Conservation (phyloP, 495 filamentous ascomycete species). For the Thozetella sp. region DNA sequence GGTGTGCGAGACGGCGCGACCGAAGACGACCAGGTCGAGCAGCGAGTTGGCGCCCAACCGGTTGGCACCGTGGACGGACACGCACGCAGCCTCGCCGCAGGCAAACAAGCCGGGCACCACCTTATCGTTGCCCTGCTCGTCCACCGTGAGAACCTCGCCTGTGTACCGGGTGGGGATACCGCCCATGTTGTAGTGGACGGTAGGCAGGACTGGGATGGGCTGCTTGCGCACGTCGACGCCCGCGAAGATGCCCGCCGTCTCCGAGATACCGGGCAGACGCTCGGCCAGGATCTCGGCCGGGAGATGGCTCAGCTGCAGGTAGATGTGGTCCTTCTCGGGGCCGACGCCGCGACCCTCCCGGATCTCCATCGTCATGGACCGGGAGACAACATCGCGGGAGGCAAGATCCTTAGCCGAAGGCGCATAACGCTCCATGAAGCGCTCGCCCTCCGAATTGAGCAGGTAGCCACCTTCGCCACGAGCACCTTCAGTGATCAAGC, state of each 20-base stretch:
- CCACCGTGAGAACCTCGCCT: slow-evolving; percentile 88
- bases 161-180: slow-evolving; percentile 97
- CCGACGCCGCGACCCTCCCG: slow-evolving; percentile 95
- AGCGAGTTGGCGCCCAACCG: slow-evolving; percentile 97
- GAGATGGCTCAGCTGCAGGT: slow-evolving; percentile 93
- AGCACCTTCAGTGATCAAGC: slow-evolving; percentile 96
- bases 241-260: slow-evolving; percentile 94
- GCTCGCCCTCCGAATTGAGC: slow-evolving; percentile 93
- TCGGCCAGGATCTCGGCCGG: slow-evolving; percentile 90
- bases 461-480: slow-evolving; percentile 98
- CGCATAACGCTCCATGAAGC: slow-evolving; percentile 99
- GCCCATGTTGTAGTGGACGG: slow-evolving; percentile 99
- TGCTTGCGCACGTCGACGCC: slow-evolving; percentile 96
- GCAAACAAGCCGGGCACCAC: slow-evolving; percentile 94
- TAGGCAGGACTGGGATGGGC: slow-evolving; percentile 94
- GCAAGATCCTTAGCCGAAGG: slow-evolving; percentile 97
- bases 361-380: slow-evolving; percentile 97
- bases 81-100: slow-evolving; percentile 95
- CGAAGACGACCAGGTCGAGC: slow-evolving; percentile 95
- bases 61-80: slow-evolving; percentile 97
- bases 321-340: slow-evolving; percentile 95
- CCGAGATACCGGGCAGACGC: slow-evolving; percentile 96
- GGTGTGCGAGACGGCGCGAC: slow-evolving; percentile 92
- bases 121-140: slow-evolving; percentile 84
- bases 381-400: slow-evolving; percentile 89